Conservation (phyloP, 345 rosid genomes). For the Corchorus capsularis region DNA sequence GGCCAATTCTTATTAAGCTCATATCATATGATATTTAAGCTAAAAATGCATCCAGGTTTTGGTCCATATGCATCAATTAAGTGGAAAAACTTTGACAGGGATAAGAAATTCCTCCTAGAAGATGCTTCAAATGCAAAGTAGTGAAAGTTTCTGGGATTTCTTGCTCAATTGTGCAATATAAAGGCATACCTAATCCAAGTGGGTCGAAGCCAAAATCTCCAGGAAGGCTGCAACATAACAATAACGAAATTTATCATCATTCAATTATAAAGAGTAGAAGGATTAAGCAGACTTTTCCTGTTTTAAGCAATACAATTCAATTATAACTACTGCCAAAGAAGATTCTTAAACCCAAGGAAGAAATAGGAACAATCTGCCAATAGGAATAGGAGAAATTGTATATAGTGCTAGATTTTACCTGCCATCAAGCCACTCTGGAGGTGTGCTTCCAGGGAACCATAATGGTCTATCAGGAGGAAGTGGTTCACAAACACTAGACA, state of each 20-base stretch:
- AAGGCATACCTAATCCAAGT: slow-evolving; percentile 17
- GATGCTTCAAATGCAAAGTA: background rate
- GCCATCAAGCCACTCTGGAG: slow-evolving; percentile 95
- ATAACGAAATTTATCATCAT: background rate
- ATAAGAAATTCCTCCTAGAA: background rate
- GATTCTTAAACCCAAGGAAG: background rate
- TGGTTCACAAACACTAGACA: slow-evolving; percentile 82
- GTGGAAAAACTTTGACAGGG: background rate
- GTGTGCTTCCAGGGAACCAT: slow-evolving; percentile 92
- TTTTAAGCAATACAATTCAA: background rate
- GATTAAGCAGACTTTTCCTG: background rate
- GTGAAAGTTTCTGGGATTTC: background rate
- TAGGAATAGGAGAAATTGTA: background rate
- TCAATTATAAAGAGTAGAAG: background rate
- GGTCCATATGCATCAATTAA: no score
- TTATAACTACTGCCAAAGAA: background rate
- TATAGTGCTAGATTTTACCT: slow-evolving; percentile 37
- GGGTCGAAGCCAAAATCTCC: slow-evolving; percentile 23
- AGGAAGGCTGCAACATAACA: slow-evolving; percentile 10
- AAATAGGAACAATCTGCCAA: background rate
- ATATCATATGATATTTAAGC: background rate
- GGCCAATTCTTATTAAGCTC: background rate
- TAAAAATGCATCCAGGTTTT: background rate
- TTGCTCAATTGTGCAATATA: background rate
- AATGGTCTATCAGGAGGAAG: slow-evolving; percentile 94